Percentiles rank a stretch among this genome's conserved stretches.
Conservation (phyloP, 1,284 basidiomycete genomes). For the Tylopilus sp. region DNA sequence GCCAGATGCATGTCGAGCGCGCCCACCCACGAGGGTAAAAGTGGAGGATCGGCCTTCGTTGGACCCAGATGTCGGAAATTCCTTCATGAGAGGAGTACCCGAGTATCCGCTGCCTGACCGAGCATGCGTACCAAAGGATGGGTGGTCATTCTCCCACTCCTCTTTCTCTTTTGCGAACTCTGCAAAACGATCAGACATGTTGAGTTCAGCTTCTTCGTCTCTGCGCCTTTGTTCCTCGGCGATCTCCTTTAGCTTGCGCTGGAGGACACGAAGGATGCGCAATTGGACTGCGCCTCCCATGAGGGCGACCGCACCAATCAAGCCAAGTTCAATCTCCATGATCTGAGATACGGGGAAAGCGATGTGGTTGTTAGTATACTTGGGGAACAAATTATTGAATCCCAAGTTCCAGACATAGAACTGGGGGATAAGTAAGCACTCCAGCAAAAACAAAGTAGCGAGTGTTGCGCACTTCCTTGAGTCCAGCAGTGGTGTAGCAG, state of each 20-base stretch:
- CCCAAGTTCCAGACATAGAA: conserved; percentile 96
- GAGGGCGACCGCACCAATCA: conserved; percentile 75
- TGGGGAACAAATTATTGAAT: conserved; percentile 74
- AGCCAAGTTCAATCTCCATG: conserved; percentile 92
- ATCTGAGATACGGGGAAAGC: conserved; percentile 82
- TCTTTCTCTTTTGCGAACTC: conserved; percentile 68
- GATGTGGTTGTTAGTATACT: conserved; percentile 62
- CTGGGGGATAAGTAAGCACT: conserved; percentile 36
- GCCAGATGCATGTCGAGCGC: conserved; percentile 56
- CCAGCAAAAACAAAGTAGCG: background rate
- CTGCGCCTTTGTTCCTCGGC: conserved; percentile 69
- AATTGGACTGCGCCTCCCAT: conserved; percentile 91
- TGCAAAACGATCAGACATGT: conserved; percentile 70
- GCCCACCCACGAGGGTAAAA: conserved; percentile 48
- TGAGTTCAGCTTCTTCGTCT: conserved; percentile 72
- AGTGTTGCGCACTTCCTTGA: conserved; percentile 72
- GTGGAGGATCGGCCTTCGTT: conserved; percentile 48
- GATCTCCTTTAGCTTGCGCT: conserved; percentile 76
- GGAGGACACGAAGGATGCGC: conserved; percentile 76
- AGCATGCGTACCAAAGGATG: conserved; percentile 54
- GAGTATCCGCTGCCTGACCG: conserved; percentile 60
- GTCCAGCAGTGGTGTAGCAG: conserved; percentile 85
- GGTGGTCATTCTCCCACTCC: conserved; percentile 86
- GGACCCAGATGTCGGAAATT: conserved; percentile 48
- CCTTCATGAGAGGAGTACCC: conserved; percentile 55